phyloP scores from a whole-genome alignment of 2,329 filamentous ascomycete species.

The Proliferodiscus dingleyae region DNA sequence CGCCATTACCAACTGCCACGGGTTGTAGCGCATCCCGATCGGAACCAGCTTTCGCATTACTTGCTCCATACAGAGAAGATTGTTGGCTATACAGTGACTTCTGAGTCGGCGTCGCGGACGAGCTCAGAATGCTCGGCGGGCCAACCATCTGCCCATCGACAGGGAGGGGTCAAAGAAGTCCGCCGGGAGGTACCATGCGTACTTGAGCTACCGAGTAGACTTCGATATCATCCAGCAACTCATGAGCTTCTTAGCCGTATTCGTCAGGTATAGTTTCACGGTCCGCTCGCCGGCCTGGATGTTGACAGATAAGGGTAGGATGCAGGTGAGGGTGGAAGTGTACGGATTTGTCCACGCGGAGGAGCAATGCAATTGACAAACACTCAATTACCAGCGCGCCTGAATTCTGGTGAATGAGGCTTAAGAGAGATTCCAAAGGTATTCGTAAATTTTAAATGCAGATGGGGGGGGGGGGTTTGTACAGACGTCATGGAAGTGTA shows the following conservation, averaged over 20 bases:
- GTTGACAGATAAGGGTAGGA: too few species aligned
- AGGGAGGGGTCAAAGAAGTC: conserved; percentile 23
- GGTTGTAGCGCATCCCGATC: conserved; percentile 55
- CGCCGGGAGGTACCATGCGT: conserved; percentile 28
- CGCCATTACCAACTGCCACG: conserved; percentile 38
- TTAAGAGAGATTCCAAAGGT: too few species aligned
- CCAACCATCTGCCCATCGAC: conserved; percentile 34
- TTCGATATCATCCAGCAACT: conserved; percentile 16
- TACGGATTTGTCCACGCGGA: too few species aligned
- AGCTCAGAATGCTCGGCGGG: conserved; percentile 45
- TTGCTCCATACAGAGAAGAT: conserved; percentile 34
- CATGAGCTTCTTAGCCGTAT: conserved; percentile 4
- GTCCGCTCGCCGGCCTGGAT: not conserved
- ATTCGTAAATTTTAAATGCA: too few species aligned
- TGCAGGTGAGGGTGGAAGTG: too few species aligned
- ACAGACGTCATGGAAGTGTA: too few species aligned
- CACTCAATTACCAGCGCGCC: too few species aligned
- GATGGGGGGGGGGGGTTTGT: too few species aligned
- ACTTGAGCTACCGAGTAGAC: conserved; percentile 16
- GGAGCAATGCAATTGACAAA: too few species aligned
- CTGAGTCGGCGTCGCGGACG: conserved; percentile 50
- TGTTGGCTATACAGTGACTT: conserved; percentile 46
- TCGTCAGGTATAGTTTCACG: not conserved
- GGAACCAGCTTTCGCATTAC: conserved; percentile 43
- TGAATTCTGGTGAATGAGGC: too few species aligned